Conservation (phyloP, 352 stramenopile species). For the Achlya hypogyna region DNA sequence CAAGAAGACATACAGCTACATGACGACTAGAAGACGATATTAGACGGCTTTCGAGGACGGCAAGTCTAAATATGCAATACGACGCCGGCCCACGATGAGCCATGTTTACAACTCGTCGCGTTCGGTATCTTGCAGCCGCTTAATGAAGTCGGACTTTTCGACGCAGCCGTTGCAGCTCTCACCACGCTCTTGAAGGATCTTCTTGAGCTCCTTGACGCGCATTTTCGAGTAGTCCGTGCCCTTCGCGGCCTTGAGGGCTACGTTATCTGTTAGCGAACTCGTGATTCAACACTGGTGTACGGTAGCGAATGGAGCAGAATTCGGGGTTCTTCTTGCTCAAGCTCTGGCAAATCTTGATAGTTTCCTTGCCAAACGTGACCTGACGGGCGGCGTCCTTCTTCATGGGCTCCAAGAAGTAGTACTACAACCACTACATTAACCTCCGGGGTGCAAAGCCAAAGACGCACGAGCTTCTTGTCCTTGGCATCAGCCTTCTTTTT, state of each 20-base stretch:
- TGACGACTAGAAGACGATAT: background rate
- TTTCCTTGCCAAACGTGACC: conserved; percentile 88
- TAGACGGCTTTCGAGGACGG: background rate
- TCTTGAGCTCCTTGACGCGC: conserved; percentile 92
- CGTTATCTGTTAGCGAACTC: background rate
- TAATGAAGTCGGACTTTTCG: conserved; percentile 93
- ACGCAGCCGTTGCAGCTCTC: conserved; percentile 89
- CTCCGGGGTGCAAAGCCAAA: conserved; percentile 13
- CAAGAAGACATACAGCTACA: background rate
- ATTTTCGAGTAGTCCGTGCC: conserved; percentile 93
- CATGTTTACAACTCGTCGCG: conserved; percentile 75
- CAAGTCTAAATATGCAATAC: background rate
- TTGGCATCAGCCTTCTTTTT: conserved; percentile 76
- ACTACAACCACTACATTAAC: conserved; percentile 40
- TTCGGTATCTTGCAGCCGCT: conserved; percentile 89
- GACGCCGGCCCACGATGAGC: too few relatives aligned
- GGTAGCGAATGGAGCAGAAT: conserved; percentile 91
- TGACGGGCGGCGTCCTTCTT: conserved; percentile 92
- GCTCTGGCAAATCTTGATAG: conserved; percentile 89
- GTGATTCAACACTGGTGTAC: conserved; percentile 40
- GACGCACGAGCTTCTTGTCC: conserved; percentile 86
- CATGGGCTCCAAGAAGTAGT: conserved; percentile 91
- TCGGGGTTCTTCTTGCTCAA: conserved; percentile 93
- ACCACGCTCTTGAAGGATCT: conserved; percentile 88
- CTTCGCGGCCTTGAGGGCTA: conserved; percentile 90